Percentiles rank a stretch among this genome's conserved stretches.
phyloP scores from a whole-genome alignment of 768 basidiomycete species.

The Mycena floridula region DNA sequence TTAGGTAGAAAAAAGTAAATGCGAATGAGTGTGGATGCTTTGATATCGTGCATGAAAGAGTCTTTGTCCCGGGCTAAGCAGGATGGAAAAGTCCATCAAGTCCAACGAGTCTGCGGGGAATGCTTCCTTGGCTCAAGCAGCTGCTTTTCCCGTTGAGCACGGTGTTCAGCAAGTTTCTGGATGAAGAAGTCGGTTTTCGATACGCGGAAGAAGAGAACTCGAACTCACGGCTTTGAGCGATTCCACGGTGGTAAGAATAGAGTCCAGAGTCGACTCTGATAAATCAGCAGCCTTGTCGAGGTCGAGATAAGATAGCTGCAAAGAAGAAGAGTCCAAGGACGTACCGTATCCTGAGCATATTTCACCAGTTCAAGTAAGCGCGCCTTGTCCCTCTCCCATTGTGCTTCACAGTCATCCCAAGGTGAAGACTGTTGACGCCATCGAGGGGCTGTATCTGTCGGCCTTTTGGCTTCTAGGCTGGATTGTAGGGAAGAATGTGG shows the following conservation, averaged over 20 bases:
- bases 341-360: constrained; percentile 46
- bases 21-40: constrained; percentile 12
- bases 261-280: constrained; percentile 64
- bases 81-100: not conserved
- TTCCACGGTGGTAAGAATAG: constrained; percentile 50
- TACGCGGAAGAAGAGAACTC: constrained; percentile 14
- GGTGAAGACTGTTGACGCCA: constrained; percentile 8
- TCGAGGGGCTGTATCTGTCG: not conserved
- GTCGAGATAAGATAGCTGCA: not conserved
- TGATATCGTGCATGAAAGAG: constrained; percentile 13
- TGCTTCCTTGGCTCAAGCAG: constrained; percentile 29
- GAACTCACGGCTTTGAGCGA: constrained; percentile 53
- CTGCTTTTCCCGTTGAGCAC: constrained; percentile 42
- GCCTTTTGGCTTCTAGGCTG: constrained; percentile 8
- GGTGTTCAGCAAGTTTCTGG: constrained; percentile 46
- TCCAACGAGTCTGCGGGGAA: constrained; percentile 11
- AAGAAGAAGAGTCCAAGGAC: not conserved
- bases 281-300: constrained; percentile 48
- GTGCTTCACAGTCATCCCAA: constrained; percentile 18
- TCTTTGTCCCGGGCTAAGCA: no score
- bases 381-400: constrained; percentile 44
- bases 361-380: constrained; percentile 37
- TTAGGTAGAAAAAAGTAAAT: no score
- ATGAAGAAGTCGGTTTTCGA: constrained; percentile 18
- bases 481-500: constrained; percentile 6